Evolutionary conservation across 352 stramenopile species (phyloP), one percentile per base, ranked within the genome.

Genomic region (Plasmopara halstedii): DNA sequence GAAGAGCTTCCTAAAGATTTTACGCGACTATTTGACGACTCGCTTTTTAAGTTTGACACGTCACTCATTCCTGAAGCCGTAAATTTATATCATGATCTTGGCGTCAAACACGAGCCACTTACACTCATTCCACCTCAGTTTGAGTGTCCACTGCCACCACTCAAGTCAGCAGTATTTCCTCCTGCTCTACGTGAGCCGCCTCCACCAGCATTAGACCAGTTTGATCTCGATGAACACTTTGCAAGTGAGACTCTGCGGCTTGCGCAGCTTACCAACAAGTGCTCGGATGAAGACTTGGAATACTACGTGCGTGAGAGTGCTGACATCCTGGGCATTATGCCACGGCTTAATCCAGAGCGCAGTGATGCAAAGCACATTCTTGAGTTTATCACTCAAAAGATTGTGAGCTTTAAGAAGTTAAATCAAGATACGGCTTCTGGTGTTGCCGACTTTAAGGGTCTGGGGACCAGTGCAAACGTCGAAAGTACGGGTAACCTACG

Each of bases 191-290:
- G 85, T 14, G 88, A 97, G 44, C 83, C 73, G 8, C 87, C 85
- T 19, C 73, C 88, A 7, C 94, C 95, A 5, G 86, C 88, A 26
- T 62, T 98, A 21, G 95, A 98, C 46, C 88, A 97, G 50, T 98
- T 98, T 54, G 91, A 98, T 74, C 73, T 98, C 14, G 95, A 98
- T 58, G 95, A 98, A 60, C 90, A 97, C 58, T 97, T 98, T 56
- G 90, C 92, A 10, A 94, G 84, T 53, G 83, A 96, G 50, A 79
- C 75, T 13, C 63, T 97, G 29, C 83, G 92, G 13, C 73, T 98
- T 25, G 89, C 89, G 1, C 88, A 97, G 62, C 85, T 98, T 36
- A 97, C 88, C 8, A 97, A 97, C 69, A 97, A 97, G 70, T 97
- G 83, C 64, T 91, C 81, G 21, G 87, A 97, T 49, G 80, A 95